phyloP scores from a whole-genome alignment of 805 yeast genomes.

The Wickerhamiella qilinensis region DNA sequence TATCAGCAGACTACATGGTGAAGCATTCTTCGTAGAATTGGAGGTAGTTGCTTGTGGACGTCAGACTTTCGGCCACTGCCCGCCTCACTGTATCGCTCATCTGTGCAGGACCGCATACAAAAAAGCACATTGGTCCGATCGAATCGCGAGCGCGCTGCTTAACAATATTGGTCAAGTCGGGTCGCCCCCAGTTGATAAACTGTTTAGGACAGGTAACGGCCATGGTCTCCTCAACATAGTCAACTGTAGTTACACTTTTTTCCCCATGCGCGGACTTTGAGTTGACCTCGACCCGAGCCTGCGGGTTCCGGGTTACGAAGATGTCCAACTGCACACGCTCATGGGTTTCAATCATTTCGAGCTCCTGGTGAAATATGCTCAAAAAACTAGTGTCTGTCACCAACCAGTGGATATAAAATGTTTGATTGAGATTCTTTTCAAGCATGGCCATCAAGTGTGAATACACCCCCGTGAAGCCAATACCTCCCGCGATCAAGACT shows the following conservation, averaged over 20 bases:
- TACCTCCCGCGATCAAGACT: conserved; percentile 39
- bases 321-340: background rate
- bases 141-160: conserved; percentile 1
- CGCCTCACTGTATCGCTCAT: conserved; percentile 9
- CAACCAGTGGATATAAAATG: conserved; percentile 42
- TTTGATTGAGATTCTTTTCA: conserved; percentile 11
- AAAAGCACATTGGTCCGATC: conserved; percentile 7
- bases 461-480: conserved; percentile 40
- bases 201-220: background rate
- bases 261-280: background rate
- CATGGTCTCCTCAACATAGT: background rate
- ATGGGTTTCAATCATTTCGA: background rate
- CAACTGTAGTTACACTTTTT: background rate
- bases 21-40: conserved; percentile 9
- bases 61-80: conserved; percentile 5
- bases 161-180: conserved; percentile 2
- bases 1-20: no score
- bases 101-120: conserved; percentile 10
- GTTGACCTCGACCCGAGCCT: background rate
- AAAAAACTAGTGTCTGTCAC: conserved; percentile 15
- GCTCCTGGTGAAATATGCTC: background rate
- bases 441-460: conserved; percentile 2
- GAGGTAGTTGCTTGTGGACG: conserved; percentile 4
- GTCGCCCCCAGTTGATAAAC: conserved; percentile 1
- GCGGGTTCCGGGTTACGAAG: background rate